Evolutionary conservation across 164 flowering plant species (phyloP).

Genomic region (Taxillus chinensis): DNA sequence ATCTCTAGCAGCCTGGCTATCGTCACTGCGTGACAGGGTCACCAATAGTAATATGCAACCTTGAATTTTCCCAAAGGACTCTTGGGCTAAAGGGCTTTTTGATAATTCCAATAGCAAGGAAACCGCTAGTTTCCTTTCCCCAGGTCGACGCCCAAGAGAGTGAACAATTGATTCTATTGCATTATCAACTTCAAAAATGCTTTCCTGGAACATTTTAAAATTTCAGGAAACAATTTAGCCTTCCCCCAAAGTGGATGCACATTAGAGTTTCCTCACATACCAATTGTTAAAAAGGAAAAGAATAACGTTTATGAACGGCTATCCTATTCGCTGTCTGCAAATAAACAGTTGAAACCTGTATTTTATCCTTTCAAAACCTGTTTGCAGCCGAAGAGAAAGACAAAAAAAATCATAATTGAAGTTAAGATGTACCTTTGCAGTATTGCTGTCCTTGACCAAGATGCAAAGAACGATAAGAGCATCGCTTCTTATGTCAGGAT

Average conservation of each 20-base stretch:
- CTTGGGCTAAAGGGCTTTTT: neutral
- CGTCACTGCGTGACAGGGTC: neutral
- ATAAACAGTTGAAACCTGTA: no score
- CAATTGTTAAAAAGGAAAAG: no score
- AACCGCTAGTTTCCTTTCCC: neutral
- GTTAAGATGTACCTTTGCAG: neutral
- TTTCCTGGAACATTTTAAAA: neutral
- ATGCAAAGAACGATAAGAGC: constrained; percentile 1
- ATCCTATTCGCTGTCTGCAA: no score
- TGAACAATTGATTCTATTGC: neutral
- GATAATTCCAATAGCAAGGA: neutral
- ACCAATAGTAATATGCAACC: constrained; percentile 4
- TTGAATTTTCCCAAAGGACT: neutral
- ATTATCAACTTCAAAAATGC: neutral
- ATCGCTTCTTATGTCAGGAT: neutral
- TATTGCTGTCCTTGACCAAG: constrained; percentile 1
- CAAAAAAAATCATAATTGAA: neutral
- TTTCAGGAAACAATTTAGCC: no score
- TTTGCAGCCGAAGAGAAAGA: no score
- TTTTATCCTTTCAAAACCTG: no score
- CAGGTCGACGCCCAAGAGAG: constrained; percentile 3
- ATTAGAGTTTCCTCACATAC: no score
- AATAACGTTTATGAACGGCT: no score
- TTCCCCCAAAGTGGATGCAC: no score
- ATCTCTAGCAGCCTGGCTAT: neutral